Base-by-base conservation (phyloP, 2,329 filamentous ascomycete genomes). In the Amphichorda felina region DNA sequence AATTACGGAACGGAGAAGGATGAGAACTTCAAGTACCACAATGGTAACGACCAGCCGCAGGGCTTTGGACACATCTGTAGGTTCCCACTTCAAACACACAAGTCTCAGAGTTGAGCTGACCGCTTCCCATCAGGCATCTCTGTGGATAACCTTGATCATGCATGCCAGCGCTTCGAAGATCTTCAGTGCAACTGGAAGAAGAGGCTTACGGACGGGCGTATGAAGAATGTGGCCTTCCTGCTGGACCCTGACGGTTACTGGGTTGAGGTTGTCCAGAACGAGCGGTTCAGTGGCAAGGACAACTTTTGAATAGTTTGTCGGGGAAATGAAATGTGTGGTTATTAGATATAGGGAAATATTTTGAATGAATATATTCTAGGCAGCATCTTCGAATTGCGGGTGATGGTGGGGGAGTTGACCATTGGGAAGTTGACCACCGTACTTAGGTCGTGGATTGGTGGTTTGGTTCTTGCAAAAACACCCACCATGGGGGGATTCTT, bases 201-300 rank as follows among this genome's bases (percentile, higher is more conserved):
- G 77, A 72, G 84, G 44, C 69, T 96, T 41, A 94, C 85, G 2
- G 89, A 96, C 43, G 89, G 89, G 2, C 68, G 74, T 31, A 94
- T 95, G 88, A 89, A 84, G 70, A 85, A 91, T 44, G 79, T 96
- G 36, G 91, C 91, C 0, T 96, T 96, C 53, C 62, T 96, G 32
- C 66, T 94, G 33, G 89, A 89, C 47, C 87, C 88, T 0, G 87
- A 94, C 59, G 75, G 72, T 33, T 94, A 93, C 61, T 93, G 82
- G 84, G 71, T 86, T 36, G 77, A 81, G 59, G 53, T 80, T 49
- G 67, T 94, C 34, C 85, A 94, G 63, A 94, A 94, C 49, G 79
- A 84, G 60, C 68, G 64, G 36, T 64, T 82, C 40, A 70, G 60
- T 5, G 66, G 63, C 33, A 62, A 72, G 59, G 54, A 59, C 25